Percentiles rank a stretch among this genome's conserved stretches.
Conservation (phyloP, 2,329 filamentous ascomycete genomes). For the Paraphoma sp. region DNA sequence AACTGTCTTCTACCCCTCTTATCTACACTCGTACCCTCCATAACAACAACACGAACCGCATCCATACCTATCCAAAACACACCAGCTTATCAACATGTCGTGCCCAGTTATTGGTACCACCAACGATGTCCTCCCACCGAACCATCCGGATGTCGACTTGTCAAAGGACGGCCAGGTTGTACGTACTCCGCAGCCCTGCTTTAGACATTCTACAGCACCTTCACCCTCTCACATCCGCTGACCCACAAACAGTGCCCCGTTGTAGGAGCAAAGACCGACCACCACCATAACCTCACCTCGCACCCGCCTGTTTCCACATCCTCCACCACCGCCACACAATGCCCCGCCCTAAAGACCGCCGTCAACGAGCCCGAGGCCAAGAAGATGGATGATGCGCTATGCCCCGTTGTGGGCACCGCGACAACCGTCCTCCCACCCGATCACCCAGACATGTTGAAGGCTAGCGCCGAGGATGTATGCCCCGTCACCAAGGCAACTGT, state of each 20-base stretch:
- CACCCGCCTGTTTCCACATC: conserved; percentile 48
- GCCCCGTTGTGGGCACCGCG: conserved; percentile 54
- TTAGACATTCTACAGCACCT: background rate
- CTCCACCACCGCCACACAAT: conserved; percentile 43
- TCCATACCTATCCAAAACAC: background rate
- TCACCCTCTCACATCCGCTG: background rate
- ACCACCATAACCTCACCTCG: conserved; percentile 53
- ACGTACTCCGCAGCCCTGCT: background rate
- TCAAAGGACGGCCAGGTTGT: conserved; percentile 47
- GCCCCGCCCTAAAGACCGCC: conserved; percentile 51
- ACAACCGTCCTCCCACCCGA: conserved; percentile 51
- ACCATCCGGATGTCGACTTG: conserved; percentile 51
- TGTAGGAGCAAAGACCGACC: conserved; percentile 53
- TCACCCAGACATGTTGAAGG: conserved; percentile 49
- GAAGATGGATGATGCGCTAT: conserved; percentile 52
- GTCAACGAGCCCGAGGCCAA: conserved; percentile 45
- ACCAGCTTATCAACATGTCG: conserved; percentile 19
- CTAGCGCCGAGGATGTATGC: conserved; percentile 49
- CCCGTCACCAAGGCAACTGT: conserved; percentile 54
- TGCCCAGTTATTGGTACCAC: conserved; percentile 52
- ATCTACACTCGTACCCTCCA: background rate
- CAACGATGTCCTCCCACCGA: conserved; percentile 52
- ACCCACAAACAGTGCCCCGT: conserved; percentile 48
- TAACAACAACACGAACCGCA: background rate
- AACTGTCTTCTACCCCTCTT: background rate